A percentile compares a stretch with the other conserved stretches of the same genome.
These are phyloP conservation scores for Pythium dissimile DNA, from an alignment of 352 stramenopile species.

Conservation along the genomic window DNA sequence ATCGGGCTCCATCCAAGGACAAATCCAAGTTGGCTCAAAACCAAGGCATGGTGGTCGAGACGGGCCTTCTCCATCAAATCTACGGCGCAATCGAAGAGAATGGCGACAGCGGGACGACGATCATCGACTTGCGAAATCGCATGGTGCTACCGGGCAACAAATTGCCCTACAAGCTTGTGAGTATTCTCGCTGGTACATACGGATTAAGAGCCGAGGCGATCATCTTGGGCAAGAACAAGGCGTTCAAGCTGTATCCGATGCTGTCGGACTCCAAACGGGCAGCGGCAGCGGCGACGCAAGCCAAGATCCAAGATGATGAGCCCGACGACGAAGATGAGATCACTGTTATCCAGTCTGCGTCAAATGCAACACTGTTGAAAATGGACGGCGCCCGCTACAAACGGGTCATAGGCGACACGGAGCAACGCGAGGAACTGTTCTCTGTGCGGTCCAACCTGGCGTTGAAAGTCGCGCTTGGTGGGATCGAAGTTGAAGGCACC, in stretches of 20 bases:
- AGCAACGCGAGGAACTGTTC: constrained; percentile 26
- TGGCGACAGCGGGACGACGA: constrained; percentile 56
- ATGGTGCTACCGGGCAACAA: constrained; percentile 73
- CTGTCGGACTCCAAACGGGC: constrained; percentile 10
- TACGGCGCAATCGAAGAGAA: constrained; percentile 71
- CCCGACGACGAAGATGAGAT: constrained; percentile 17
- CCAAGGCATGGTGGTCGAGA: constrained; percentile 57
- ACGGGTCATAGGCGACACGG: constrained; percentile 11
- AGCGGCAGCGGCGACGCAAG: neutral
- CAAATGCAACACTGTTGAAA: neutral
- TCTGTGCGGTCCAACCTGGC: constrained; percentile 50
- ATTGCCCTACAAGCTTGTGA: constrained; percentile 74
- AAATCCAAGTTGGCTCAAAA: neutral
- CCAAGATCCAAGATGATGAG: neutral
- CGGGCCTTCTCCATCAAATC: constrained; percentile 66
- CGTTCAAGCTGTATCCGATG: constrained; percentile 62
- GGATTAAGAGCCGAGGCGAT: constrained; percentile 68
- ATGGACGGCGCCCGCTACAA: constrained; percentile 14
- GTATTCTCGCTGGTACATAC: constrained; percentile 63
- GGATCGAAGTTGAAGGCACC: constrained; percentile 56
- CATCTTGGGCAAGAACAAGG: constrained; percentile 81
- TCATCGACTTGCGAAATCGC: constrained; percentile 69
- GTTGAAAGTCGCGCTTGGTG: constrained; percentile 55
- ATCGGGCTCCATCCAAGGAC: constrained; percentile 32
- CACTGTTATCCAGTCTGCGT: constrained; percentile 10